These are phyloP conservation scores for Talaromyces rugulosus DNA, from an alignment of 2,329 filamentous ascomycete genomes.

Conservation along the genomic window DNA sequence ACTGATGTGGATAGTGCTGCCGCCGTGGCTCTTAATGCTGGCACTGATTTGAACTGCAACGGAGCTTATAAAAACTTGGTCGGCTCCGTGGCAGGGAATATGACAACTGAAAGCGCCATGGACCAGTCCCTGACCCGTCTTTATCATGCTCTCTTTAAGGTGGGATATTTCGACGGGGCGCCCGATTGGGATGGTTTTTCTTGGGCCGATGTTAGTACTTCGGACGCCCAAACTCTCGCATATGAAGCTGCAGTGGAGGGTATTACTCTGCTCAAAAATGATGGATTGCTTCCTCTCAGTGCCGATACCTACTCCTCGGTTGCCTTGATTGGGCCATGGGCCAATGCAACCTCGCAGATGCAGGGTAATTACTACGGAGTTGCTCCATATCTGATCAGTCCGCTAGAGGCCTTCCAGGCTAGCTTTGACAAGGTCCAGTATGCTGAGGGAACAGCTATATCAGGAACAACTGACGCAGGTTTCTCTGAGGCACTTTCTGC, in stretches of 20 bases:
- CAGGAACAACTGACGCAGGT: slow-evolving; percentile 19
- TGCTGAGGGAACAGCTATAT: slow-evolving; percentile 24
- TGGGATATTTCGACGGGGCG: slow-evolving; percentile 46
- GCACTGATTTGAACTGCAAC: slow-evolving; percentile 49
- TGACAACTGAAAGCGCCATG: slow-evolving; percentile 39
- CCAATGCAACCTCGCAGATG: slow-evolving; percentile 52
- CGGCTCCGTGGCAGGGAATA: slow-evolving; percentile 35
- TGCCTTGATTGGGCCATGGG: slow-evolving; percentile 54
- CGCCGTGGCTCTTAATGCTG: slow-evolving; percentile 44
- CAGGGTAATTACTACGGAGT: slow-evolving; percentile 55
- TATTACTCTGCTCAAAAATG: slow-evolving; percentile 48
- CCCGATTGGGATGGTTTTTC: slow-evolving; percentile 46
- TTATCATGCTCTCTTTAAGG: slow-evolving; percentile 43
- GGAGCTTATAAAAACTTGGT: slow-evolving; percentile 39
- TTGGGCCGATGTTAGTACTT: slow-evolving; percentile 52
- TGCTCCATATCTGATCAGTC: slow-evolving; percentile 30
- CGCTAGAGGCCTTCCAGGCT: slow-evolving; percentile 43
- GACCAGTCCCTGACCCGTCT: slow-evolving; percentile 41
- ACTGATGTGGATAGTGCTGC: slow-evolving; percentile 39
- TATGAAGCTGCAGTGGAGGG: slow-evolving; percentile 44
- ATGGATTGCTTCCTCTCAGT: slow-evolving; percentile 38
- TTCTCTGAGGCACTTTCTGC: slow-evolving; percentile 25
- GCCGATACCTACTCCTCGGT: slow-evolving; percentile 30
- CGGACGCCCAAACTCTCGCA: slow-evolving; percentile 49
- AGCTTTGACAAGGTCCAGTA: slow-evolving; percentile 42